phyloP scores from a whole-genome alignment of 2,329 filamentous ascomycete species.

The Colletotrichum sp. region DNA sequence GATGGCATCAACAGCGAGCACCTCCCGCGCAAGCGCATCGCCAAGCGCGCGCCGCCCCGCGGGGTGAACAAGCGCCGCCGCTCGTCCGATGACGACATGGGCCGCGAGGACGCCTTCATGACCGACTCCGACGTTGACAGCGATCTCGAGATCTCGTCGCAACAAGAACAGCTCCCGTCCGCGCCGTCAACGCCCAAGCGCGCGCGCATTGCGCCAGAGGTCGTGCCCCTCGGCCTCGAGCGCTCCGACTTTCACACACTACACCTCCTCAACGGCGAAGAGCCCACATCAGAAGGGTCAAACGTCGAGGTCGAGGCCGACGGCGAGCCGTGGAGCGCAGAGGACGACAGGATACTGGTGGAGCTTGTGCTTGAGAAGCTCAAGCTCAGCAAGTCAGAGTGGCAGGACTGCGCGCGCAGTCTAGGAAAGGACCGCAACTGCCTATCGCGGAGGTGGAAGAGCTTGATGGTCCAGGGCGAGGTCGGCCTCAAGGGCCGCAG shows the following conservation, averaged over 20 bases:
- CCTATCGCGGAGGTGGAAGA: conserved; percentile 67
- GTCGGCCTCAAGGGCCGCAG: conserved; percentile 60
- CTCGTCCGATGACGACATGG: conserved; percentile 49
- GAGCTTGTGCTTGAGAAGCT: conserved; percentile 72
- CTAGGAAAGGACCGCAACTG: conserved; percentile 65
- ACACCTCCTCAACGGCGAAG: conserved; percentile 35
- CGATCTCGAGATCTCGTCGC: conserved; percentile 39
- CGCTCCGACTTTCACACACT: conserved; percentile 63
- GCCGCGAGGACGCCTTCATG: conserved; percentile 38
- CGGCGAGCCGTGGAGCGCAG: conserved; percentile 61
- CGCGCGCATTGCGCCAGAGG: conserved; percentile 63
- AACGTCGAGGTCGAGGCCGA: conserved; percentile 50
- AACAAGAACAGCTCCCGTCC: conserved; percentile 24
- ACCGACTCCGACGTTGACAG: conserved; percentile 35
- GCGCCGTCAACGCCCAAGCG: conserved; percentile 64
- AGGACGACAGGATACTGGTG: conserved; percentile 70
- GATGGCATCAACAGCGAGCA: conserved; percentile 32
- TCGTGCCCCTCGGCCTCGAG: conserved; percentile 64
- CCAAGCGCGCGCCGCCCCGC: conserved; percentile 54
- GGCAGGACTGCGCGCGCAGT: conserved; percentile 70
- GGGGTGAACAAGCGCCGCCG: conserved; percentile 61
- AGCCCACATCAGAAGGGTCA: conserved; percentile 32
- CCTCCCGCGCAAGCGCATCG: conserved; percentile 50
- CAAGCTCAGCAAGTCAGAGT: conserved; percentile 67
- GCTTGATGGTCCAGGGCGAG: conserved; percentile 62